A percentile compares a stretch with the other conserved stretches of the same genome.
These are phyloP conservation scores for Macaranga tanarius DNA, from an alignment of 441 rosid species.

Conservation along the genomic window DNA sequence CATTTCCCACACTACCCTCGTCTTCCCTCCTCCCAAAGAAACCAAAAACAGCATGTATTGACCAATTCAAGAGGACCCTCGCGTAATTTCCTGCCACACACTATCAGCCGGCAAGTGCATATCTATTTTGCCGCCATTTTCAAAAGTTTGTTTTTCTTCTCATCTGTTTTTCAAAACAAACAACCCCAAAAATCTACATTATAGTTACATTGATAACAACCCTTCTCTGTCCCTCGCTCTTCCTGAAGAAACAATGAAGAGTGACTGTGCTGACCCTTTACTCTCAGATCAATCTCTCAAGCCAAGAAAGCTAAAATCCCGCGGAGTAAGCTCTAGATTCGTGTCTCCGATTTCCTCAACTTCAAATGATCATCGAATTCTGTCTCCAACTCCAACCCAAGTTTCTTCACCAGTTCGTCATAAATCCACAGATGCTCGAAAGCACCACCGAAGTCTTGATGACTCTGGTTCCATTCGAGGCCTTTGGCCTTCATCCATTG, in stretches of 20 bases:
- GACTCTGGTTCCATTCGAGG: conserved; percentile 35
- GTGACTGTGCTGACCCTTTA: conserved; percentile 24
- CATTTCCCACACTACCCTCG: conserved; percentile 12
- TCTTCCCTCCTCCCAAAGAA: neutral
- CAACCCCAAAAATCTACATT: conserved; percentile 8
- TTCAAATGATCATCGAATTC: conserved; percentile 30
- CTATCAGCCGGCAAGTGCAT: conserved; percentile 41
- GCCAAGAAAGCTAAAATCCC: conserved; percentile 46
- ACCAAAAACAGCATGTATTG: neutral
- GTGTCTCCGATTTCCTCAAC: conserved; percentile 44
- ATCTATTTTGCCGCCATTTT: conserved; percentile 58
- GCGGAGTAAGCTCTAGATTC: conserved; percentile 66
- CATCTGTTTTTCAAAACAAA: conserved; percentile 24
- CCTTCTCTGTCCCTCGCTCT: conserved; percentile 1
- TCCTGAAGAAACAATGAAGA: conserved; percentile 32
- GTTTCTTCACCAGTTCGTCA: conserved; percentile 41
- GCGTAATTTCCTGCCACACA: conserved; percentile 6
- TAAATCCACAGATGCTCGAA: conserved; percentile 31
- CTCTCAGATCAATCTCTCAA: conserved; percentile 37
- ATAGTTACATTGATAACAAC: neutral
- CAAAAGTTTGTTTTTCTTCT: conserved; percentile 42
- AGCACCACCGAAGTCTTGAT: conserved; percentile 28
- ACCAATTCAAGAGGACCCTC: conserved; percentile 7
- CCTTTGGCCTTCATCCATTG: conserved; percentile 46
- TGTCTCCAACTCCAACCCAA: conserved; percentile 38